A percentile compares a stretch with the other conserved stretches of the same genome.
phyloP scores from a whole-genome alignment of 164 flowering plant species.

The Magnolia kwangsiensis region DNA sequence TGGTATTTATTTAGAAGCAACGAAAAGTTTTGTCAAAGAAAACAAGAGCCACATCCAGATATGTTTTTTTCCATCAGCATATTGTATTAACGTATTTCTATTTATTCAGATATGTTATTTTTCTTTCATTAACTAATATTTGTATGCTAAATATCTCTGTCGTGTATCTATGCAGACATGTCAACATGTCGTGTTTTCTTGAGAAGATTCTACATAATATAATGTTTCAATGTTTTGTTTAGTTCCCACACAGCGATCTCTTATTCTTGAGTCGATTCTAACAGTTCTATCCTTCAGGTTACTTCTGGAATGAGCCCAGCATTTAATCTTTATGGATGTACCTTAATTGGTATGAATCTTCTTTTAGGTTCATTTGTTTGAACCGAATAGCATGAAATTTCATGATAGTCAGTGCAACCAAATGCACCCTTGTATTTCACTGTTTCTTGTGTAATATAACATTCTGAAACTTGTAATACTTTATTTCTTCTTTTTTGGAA shows the following conservation, averaged over 20 bases:
- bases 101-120: neutral
- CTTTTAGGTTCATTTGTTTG: neutral
- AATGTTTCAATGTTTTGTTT: too few species aligned
- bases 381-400: neutral
- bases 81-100: neutral
- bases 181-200: neutral
- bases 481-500: neutral
- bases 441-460: neutral
- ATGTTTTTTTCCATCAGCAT: neutral
- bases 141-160: neutral
- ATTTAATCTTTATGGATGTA: conserved; percentile 95
- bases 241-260: neutral
- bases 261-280: neutral
- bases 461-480: too few species aligned
- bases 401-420: neutral
- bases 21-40: too few species aligned
- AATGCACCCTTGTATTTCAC: neutral
- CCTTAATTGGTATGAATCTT: conserved; percentile 65
- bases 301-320: conserved; percentile 99
- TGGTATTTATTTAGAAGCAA: too few species aligned
- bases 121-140: neutral
- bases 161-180: neutral
- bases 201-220: neutral
- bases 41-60: too few species aligned
- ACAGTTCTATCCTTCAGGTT: conserved; percentile 44